These are phyloP conservation scores for Aspergillus caelatus DNA, from an alignment of 2,329 filamentous ascomycete species.

Conservation along the genomic window DNA sequence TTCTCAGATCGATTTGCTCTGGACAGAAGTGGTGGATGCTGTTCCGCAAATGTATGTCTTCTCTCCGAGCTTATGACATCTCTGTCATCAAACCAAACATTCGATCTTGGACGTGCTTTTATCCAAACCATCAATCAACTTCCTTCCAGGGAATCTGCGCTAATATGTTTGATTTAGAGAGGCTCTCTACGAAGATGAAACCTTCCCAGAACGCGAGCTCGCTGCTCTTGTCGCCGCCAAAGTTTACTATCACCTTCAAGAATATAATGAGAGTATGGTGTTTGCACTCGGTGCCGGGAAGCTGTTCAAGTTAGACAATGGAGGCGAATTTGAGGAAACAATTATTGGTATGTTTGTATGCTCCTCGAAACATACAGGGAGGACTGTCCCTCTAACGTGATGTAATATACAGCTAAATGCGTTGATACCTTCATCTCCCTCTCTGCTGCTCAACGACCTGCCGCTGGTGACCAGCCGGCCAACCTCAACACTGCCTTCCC, in stretches of 20 bases:
- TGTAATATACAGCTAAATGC: conserved; percentile 69
- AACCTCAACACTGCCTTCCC: conserved; percentile 81
- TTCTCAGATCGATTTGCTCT: conserved; percentile 93
- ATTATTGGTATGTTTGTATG: conserved; percentile 70
- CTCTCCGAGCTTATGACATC: conserved; percentile 1
- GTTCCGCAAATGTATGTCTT: conserved; percentile 84
- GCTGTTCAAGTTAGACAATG: conserved; percentile 87
- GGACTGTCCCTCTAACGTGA: conserved; percentile 12
- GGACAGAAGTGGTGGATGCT: conserved; percentile 93
- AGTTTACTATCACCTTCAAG: conserved; percentile 98
- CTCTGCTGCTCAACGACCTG: conserved; percentile 61
- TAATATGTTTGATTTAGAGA: conserved; percentile 62
- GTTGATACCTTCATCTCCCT: conserved; percentile 95
- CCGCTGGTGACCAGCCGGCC: conserved; percentile 58
- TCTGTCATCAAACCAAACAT: not conserved
- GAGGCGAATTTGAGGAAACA: conserved; percentile 96
- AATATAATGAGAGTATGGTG: conserved; percentile 99
- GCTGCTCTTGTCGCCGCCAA: conserved; percentile 94
- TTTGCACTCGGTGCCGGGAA: conserved; percentile 95
- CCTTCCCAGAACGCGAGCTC: conserved; percentile 89
- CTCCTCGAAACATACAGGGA: not conserved
- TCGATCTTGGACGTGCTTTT: not conserved
- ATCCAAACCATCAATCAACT: conserved; percentile 17
- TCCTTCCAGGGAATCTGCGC: not conserved
- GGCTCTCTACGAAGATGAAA: conserved; percentile 94